phyloP scores from a whole-genome alignment of 495 filamentous ascomycete species.

The Darksidea phi region DNA sequence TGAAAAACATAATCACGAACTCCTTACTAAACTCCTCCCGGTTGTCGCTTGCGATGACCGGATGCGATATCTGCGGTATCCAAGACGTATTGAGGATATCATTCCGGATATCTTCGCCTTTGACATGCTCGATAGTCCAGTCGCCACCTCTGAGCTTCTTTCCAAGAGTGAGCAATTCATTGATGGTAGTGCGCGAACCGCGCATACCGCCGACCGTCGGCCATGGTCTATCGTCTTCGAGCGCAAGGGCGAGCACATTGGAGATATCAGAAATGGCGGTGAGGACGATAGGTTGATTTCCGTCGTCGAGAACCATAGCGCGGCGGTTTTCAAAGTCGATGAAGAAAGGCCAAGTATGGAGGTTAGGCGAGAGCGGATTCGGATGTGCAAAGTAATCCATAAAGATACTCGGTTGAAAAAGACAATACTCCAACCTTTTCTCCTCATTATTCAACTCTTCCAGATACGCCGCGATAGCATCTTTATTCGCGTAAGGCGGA shows the following conservation, averaged over 20 bases:
- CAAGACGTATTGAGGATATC: constrained; percentile 19
- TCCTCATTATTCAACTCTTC: constrained; percentile 17
- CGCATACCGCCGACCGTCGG: constrained; percentile 23
- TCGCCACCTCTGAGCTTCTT: constrained; percentile 18
- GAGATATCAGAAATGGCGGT: constrained; percentile 26
- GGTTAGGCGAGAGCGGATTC: constrained; percentile 1
- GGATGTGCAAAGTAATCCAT: constrained; percentile 36
- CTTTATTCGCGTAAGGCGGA: constrained; percentile 21
- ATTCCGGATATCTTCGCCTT: constrained; percentile 18
- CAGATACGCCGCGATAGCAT: constrained; percentile 20
- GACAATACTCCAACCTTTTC: constrained; percentile 23
- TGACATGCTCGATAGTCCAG: constrained; percentile 14
- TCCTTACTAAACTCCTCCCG: constrained; percentile 8
- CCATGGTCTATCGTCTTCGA: constrained; percentile 19
- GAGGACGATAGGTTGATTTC: constrained; percentile 23
- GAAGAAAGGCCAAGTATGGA: constrained; percentile 28
- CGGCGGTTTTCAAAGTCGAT: constrained; percentile 18
- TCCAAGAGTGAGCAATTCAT: constrained; percentile 16
- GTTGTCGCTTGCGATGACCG: constrained; percentile 16
- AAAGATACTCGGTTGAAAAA: constrained; percentile 31
- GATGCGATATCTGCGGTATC: constrained; percentile 26
- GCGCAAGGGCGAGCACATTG: constrained; percentile 9
- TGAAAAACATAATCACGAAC: constrained; percentile 26
- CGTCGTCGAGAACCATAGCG: constrained; percentile 23
- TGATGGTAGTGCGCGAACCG: constrained; percentile 9